Conservation (phyloP, 345 rosid genomes). For the Eucalyptus curtisii region DNA sequence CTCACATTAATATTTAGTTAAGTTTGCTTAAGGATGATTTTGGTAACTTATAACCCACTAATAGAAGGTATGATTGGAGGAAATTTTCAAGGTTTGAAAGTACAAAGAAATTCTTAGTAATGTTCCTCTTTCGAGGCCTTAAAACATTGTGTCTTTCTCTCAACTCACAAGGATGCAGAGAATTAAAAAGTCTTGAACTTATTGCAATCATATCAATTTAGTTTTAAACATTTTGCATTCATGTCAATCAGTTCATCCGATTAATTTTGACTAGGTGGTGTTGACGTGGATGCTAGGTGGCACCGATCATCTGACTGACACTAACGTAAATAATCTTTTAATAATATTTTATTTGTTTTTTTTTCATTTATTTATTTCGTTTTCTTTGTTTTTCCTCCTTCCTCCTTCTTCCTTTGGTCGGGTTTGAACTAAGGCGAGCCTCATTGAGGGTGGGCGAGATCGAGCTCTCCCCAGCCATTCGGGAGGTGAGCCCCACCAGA, state of each 20-base stretch:
- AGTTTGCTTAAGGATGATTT: not conserved
- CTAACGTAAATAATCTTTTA: rapidly evolving
- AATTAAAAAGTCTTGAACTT: too few species aligned
- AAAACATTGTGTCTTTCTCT: not conserved
- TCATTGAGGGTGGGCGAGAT: rapidly evolving
- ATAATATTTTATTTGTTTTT: too few species aligned
- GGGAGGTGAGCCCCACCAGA: too few species aligned
- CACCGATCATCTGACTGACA: rapidly evolving
- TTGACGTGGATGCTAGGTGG: too few species aligned
- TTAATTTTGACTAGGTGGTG: too few species aligned
- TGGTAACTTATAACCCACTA: not conserved
- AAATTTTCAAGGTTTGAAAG: not conserved
- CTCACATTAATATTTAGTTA: not conserved
- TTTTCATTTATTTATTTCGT: too few species aligned
- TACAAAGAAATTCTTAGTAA: not conserved
- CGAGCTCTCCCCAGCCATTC: too few species aligned
- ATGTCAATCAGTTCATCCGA: too few species aligned
- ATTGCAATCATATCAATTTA: too few species aligned
- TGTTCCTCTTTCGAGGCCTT: not conserved
- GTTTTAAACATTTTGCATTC: too few species aligned
- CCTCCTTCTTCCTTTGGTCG: too few species aligned
- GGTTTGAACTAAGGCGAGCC: rapidly evolving
- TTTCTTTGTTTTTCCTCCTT: too few species aligned
- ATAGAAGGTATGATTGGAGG: not conserved
- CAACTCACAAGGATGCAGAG: not conserved